Conservation (phyloP, 768 basidiomycete genomes). For the Pluteus cervinus region DNA sequence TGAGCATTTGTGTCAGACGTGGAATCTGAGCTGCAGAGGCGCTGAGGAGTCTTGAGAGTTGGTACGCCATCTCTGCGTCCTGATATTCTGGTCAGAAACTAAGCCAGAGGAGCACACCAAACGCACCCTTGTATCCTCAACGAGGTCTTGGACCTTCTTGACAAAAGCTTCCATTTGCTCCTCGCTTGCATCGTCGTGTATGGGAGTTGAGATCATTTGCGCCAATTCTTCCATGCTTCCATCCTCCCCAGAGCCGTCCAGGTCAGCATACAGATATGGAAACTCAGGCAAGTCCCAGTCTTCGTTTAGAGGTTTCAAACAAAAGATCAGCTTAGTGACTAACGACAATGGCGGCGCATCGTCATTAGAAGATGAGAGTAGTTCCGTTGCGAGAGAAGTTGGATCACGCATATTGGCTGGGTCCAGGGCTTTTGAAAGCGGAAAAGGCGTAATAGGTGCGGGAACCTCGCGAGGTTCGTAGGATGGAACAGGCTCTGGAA, state of each 20-base stretch:
- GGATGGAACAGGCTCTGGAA: constrained; percentile 27
- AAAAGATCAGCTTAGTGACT: constrained; percentile 69
- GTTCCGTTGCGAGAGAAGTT: constrained; percentile 50
- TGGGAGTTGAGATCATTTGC: constrained; percentile 47
- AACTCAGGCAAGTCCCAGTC: constrained; percentile 77
- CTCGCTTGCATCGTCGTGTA: constrained; percentile 47
- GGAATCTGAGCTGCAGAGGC: constrained; percentile 65
- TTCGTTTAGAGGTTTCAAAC: constrained; percentile 71
- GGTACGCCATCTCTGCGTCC: constrained; percentile 51
- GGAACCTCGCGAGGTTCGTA: constrained; percentile 40
- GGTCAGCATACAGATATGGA: constrained; percentile 61
- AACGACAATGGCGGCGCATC: constrained; percentile 58
- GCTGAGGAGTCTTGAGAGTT: constrained; percentile 55
- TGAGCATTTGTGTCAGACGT: constrained; percentile 40
- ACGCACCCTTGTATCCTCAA: constrained; percentile 51
- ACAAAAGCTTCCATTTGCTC: constrained; percentile 52
- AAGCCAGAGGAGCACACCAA: constrained; percentile 2
- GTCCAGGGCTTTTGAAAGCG: constrained; percentile 50
- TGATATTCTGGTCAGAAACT: too few relatives aligned
- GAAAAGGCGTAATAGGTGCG: constrained; percentile 20
- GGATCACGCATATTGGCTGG: constrained; percentile 57
- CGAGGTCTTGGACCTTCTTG: constrained; percentile 43
- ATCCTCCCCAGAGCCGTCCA: constrained; percentile 42
- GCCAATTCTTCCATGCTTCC: constrained; percentile 56
- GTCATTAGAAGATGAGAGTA: constrained; percentile 58